Evolutionary conservation across 1,284 basidiomycete species (phyloP).

Genomic region (Cryptococcus floricola): DNA sequence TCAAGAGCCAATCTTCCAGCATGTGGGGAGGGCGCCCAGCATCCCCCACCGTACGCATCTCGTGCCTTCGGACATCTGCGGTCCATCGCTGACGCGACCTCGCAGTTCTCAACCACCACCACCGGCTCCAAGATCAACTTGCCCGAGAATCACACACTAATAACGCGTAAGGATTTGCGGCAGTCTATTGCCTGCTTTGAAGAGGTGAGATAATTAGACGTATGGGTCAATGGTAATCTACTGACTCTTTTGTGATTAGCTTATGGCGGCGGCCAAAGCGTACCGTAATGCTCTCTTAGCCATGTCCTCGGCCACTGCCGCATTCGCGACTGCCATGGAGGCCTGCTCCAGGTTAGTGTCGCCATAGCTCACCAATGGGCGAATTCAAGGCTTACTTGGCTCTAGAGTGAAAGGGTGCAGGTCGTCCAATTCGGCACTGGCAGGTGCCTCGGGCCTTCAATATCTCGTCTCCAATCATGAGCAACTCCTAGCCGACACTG

Average conservation of each 20-base stretch:
- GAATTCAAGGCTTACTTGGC: not conserved
- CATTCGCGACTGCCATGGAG: conserved; percentile 81
- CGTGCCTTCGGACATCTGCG: not conserved
- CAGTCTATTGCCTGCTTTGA: conserved; percentile 47
- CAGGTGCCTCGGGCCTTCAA: conserved; percentile 76
- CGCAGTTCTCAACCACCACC: conserved; percentile 46
- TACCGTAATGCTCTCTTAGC: conserved; percentile 79
- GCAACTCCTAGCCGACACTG: conserved; percentile 78
- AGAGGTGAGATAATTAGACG: conserved; percentile 28
- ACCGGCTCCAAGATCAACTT: conserved; percentile 45
- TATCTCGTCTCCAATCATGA: conserved; percentile 90
- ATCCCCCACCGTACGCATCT: conserved; percentile 31
- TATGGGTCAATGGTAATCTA: not conserved
- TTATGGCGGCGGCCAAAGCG: conserved; percentile 71
- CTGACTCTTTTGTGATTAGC: conserved; percentile 48
- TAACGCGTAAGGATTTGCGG: conserved; percentile 46
- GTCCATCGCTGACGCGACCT: not conserved
- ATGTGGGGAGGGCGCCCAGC: conserved; percentile 31
- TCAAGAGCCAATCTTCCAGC: conserved; percentile 21
- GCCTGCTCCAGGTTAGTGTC: conserved; percentile 67
- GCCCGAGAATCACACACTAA: conserved; percentile 38
- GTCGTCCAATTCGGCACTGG: conserved; percentile 54
- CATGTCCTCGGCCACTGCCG: conserved; percentile 79
- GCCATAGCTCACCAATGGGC: not conserved
- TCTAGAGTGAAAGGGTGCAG: conserved; percentile 44